phyloP scores from a whole-genome alignment of 768 basidiomycete genomes.

The Tricholoma hemisulphureum region DNA sequence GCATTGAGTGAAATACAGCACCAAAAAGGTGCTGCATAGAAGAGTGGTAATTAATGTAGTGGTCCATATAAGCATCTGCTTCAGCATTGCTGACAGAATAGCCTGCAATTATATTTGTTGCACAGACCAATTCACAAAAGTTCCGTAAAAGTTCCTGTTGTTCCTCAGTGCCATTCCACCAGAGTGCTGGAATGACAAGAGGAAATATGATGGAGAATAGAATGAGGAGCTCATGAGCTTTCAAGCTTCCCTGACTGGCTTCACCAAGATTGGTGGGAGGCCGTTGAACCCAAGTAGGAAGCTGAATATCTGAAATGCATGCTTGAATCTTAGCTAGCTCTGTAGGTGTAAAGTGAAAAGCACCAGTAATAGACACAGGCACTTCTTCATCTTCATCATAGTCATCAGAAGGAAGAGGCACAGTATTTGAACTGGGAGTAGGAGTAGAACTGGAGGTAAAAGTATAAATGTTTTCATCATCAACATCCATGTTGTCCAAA shows the following conservation, averaged over 20 bases:
- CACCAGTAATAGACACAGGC: background rate
- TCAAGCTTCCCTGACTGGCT: slow-evolving; percentile 31
- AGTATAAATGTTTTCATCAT: background rate
- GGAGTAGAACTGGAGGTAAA: background rate
- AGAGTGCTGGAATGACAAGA: no score
- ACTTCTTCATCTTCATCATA: background rate
- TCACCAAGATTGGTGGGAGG: slow-evolving; percentile 34
- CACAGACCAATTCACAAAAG: no score
- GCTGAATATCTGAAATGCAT: slow-evolving; percentile 18
- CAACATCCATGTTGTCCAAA: background rate
- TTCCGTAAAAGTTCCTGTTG: no score
- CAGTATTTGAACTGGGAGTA: background rate
- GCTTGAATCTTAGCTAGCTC: slow-evolving; percentile 14
- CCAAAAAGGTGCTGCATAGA: no score
- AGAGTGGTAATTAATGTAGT: no score
- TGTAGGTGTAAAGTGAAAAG: slow-evolving; percentile 13
- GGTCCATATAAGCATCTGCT: no score
- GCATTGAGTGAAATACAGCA: no score
- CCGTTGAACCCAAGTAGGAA: slow-evolving; percentile 15
- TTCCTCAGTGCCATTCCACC: no score
- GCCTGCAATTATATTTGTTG: no score
- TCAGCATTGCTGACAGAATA: no score
- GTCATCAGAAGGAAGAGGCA: background rate
- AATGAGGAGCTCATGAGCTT: slow-evolving; percentile 27
- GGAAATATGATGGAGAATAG: no score